These are phyloP conservation scores for Citrullus amarus DNA, from an alignment of 306 rosid genomes.

Conservation along the genomic window DNA sequence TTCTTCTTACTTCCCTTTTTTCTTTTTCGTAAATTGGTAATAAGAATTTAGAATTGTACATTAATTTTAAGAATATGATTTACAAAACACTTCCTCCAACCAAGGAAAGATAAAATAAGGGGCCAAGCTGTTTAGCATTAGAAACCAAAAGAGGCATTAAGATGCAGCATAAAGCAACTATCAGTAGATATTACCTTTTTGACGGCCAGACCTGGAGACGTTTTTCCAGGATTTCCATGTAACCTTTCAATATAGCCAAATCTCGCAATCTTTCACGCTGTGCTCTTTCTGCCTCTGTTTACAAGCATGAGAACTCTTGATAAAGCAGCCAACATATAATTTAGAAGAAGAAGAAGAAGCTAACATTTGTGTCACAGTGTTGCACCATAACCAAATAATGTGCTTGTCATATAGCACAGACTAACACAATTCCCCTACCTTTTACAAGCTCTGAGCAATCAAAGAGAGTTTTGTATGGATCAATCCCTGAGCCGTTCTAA, in stretches of 20 bases:
- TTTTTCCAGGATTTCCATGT: constrained; percentile 44
- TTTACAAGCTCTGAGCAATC: background rate
- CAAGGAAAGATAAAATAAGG: background rate
- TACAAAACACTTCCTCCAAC: background rate
- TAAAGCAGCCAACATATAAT: background rate
- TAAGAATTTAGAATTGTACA: background rate
- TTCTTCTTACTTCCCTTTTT: background rate
- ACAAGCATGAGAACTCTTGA: background rate
- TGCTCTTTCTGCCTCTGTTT: constrained; percentile 60
- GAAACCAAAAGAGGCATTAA: background rate
- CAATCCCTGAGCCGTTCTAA: too few relatives aligned
- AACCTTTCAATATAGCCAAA: constrained; percentile 85
- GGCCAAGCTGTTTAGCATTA: background rate
- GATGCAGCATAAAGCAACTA: background rate
- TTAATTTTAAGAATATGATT: background rate
- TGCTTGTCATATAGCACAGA: background rate
- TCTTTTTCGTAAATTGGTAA: background rate
- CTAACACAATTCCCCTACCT: background rate
- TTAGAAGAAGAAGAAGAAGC: background rate
- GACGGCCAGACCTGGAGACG: constrained; percentile 64
- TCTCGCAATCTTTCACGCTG: constrained; percentile 73
- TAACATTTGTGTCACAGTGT: background rate
- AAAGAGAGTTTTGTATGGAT: background rate
- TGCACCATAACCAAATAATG: background rate
- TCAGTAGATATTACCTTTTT: constrained; percentile 49